Base-by-base conservation (phyloP, 805 yeast species). In the Scheffersomyces amazonensis region DNA sequence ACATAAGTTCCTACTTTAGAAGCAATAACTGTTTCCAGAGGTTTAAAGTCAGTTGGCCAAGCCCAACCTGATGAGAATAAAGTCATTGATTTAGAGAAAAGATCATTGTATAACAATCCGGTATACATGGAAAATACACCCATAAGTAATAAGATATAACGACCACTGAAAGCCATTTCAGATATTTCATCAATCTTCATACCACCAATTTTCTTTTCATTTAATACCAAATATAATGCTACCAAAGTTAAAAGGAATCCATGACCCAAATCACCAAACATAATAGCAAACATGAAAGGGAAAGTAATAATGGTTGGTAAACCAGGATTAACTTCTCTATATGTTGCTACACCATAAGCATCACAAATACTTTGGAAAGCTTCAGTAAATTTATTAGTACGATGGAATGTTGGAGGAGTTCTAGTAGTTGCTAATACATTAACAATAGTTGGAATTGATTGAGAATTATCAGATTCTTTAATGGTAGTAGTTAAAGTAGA, bases 221-320 rank as follows among this genome's bases (percentile, higher is more conserved):
- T 82, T 35, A 80, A 47, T 9, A 93, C 89, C 46, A 93, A 68
- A 21, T 66, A 62, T 36, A 79, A 64, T 1, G 95, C 96, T 13
- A 88, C 87, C 40, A 84, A 61, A 38, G 83, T 75, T 61, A 93
- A 69, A 34, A 93, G 77, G 42, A 89, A 76, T 5, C 99, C 99
- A 68, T 93, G 99, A 12, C 99, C 99, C 42, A 90, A 60, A 69
- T 93, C 99, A 71, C 99, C 99, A 71, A 93, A 93, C 99, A 93
- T 93, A 53, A 93, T 84, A 20, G 99, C 97, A 68, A 93, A 93
- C 95, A 93, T 86, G 62, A 93, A 93, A 17, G 99, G 99, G 71
- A 93, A 93, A 0, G 99, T 93, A 18, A 93, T 83, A 33, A 88
- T 79, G 1, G 99, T 91, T 3, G 99, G 91, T 46, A 93, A 70